Evolutionary conservation across 768 basidiomycete genomes (phyloP).

Genomic region (Gelatoporia subvermispora): DNA sequence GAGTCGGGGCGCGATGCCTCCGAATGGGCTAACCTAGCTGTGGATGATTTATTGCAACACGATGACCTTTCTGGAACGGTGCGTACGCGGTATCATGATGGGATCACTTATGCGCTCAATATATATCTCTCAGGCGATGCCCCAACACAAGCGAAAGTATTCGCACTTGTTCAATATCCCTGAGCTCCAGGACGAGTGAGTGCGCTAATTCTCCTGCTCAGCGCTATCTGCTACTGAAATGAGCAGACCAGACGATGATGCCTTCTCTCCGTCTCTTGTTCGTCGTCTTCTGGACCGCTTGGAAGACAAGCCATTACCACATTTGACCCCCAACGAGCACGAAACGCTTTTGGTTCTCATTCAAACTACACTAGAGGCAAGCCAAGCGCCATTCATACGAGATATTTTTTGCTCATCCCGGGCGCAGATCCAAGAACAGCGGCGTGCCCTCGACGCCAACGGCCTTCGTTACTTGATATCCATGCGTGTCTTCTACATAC

Average conservation of each 20-base stretch:
- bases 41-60: slow-evolving; percentile 50
- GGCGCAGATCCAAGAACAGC: slow-evolving; percentile 59
- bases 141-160: slow-evolving; percentile 35
- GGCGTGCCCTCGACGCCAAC: slow-evolving; percentile 85
- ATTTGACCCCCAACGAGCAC: slow-evolving; percentile 75
- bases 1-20: slow-evolving; percentile 26
- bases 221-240: background rate
- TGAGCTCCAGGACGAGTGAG: slow-evolving; percentile 42
- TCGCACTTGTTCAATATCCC: slow-evolving; percentile 49
- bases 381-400: background rate
- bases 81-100: slow-evolving; percentile 1
- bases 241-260: slow-evolving; percentile 44
- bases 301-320: slow-evolving; percentile 59
- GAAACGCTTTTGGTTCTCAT: slow-evolving; percentile 80
- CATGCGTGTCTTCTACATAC: slow-evolving; percentile 86
- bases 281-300: slow-evolving; percentile 57
- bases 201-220: slow-evolving; percentile 13
- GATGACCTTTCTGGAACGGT: slow-evolving; percentile 16
- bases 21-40: slow-evolving; percentile 47
- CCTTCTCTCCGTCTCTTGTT: slow-evolving; percentile 60
- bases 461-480: slow-evolving; percentile 91
- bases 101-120: background rate
- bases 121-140: background rate
- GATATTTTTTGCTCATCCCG: background rate
- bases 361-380: slow-evolving; percentile 81